Percentiles rank a stretch among this genome's conserved stretches.
Evolutionary conservation across 306 rosid genomes (phyloP).

Genomic region (Spatholobus suberectus): DNA sequence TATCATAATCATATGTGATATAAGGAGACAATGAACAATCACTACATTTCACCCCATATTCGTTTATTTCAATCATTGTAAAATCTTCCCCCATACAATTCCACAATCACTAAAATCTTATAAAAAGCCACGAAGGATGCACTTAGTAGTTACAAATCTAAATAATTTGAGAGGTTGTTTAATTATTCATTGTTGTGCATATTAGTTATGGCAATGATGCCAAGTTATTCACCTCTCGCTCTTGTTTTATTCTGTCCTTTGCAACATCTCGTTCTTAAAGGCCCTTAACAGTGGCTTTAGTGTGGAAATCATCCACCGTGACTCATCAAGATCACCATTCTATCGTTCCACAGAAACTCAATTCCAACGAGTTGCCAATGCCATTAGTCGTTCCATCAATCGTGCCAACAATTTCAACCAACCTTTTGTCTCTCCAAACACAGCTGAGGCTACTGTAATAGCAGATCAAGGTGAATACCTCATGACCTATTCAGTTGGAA

Average conservation of each 20-base stretch:
- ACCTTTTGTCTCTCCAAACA: background rate
- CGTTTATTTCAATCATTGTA: no score
- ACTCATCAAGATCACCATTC: constrained; percentile 56
- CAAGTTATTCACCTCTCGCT: background rate
- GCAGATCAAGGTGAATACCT: no score
- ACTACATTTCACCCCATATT: no score
- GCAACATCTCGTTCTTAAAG: background rate
- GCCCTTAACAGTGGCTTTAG: background rate
- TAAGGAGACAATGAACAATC: no score
- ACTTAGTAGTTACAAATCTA: no score
- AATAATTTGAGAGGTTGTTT: no score
- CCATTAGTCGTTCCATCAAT: constrained; percentile 46
- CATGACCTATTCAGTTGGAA: no score
- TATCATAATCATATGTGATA: no score
- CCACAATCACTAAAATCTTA: no score
- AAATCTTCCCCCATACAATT: no score
- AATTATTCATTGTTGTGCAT: no score
- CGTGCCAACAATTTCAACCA: constrained; percentile 23
- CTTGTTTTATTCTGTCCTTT: background rate
- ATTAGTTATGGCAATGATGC: background rate
- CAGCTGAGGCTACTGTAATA: background rate
- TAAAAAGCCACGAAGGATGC: no score
- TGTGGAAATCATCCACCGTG: constrained; percentile 53
- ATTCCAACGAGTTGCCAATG: constrained; percentile 38
- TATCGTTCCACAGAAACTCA: constrained; percentile 39